phyloP scores from a whole-genome alignment of 371 early-diverging fungal genomes.

The Rhizopus arrhizus region DNA sequence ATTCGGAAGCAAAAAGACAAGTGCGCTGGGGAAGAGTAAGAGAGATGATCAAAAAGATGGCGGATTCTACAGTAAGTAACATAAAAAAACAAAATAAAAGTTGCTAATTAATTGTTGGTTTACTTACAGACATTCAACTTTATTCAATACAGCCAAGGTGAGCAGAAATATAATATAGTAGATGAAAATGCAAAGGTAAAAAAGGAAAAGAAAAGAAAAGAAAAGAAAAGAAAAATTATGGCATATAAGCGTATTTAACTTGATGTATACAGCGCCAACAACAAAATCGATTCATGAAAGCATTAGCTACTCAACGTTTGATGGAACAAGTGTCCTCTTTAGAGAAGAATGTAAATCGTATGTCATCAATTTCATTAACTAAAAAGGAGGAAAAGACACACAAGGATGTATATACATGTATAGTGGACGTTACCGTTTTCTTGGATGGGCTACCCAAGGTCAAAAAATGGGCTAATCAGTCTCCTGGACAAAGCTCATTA shows the following conservation, averaged over 20 bases:
- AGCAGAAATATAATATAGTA: conserved; percentile 55
- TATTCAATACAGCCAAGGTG: conserved; percentile 50
- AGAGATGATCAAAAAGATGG: conserved; percentile 40
- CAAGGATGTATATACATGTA: conserved; percentile 37
- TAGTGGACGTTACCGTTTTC: conserved; percentile 59
- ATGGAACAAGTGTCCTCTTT: conserved; percentile 66
- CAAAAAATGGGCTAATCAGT: conserved; percentile 55
- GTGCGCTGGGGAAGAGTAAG: conserved; percentile 53
- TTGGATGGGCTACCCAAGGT: conserved; percentile 53
- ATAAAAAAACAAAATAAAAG: neutral
- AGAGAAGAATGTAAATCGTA: conserved; percentile 54
- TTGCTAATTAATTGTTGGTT: conserved; percentile 1
- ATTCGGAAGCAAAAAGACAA: conserved; percentile 37
- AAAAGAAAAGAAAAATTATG: neutral
- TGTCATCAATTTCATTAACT: conserved; percentile 24
- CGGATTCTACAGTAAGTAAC: conserved; percentile 40
- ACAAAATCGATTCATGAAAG: conserved; percentile 60
- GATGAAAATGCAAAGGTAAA: conserved; percentile 63
- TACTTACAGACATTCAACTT: conserved; percentile 48
- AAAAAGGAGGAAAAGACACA: conserved; percentile 15
- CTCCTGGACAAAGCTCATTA: conserved; percentile 35
- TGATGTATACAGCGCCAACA: conserved; percentile 47
- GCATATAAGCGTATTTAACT: neutral
- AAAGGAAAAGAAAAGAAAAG: no score
- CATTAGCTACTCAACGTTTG: conserved; percentile 65